Evolutionary conservation across 2,329 filamentous ascomycete species (phyloP).

Genomic region (Fonsecaea pedrosoi): DNA sequence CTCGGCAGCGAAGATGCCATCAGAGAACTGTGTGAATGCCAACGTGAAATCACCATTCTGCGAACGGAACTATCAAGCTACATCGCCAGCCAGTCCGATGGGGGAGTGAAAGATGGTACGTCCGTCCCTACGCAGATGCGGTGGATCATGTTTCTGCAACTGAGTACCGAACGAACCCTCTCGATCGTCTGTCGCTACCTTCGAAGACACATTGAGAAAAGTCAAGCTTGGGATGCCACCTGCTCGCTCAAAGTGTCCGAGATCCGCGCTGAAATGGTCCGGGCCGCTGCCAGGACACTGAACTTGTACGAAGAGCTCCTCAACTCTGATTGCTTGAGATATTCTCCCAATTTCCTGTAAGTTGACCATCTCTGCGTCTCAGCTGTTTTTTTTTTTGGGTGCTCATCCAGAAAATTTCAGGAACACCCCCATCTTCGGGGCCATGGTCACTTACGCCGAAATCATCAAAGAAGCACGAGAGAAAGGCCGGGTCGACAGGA

Average conservation of each 20-base stretch:
- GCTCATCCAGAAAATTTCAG: not conserved
- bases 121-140: not conserved
- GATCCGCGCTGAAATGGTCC: not conserved
- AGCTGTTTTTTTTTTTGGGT: not conserved
- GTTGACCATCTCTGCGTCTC: not conserved
- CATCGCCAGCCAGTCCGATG: not conserved
- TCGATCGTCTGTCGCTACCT: not conserved
- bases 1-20: not conserved
- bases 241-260: not conserved
- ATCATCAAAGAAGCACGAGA: slow-evolving; percentile 2
- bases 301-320: not conserved
- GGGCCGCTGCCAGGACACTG: not conserved
- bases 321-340: not conserved
- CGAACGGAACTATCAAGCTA: not conserved
- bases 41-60: not conserved
- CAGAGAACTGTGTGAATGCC: not conserved
- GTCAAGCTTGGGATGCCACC: not conserved
- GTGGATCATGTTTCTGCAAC: not conserved
- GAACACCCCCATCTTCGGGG: slow-evolving; percentile 7
- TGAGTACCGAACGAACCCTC: not conserved
- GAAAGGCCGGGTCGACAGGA: not conserved
- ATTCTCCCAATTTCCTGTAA: not conserved
- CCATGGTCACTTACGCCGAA: slow-evolving; percentile 6
- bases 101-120: not conserved
- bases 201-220: not conserved